Evolutionary conservation across 2,329 filamentous ascomycete species (phyloP), one percentile per base, ranked within the genome.

Genomic region (Dothideomycetes sp.): DNA sequence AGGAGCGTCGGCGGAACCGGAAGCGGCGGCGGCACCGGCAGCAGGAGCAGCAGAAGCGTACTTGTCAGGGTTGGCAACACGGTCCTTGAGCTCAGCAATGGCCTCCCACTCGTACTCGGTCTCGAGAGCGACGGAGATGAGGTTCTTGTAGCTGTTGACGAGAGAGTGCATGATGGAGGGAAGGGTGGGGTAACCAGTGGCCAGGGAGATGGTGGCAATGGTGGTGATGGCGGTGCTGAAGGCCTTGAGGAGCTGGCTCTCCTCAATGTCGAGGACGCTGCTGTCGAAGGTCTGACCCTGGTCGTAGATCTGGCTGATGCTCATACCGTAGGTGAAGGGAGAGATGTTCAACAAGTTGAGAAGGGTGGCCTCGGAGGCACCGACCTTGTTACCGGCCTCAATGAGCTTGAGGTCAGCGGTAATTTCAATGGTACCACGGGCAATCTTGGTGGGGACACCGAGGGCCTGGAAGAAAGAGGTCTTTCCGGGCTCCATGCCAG

Each of bases 381-480:
- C 91, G 75, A 98, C 93, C 79, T 94, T 96, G 76, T 42, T 74
- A 56, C 81, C 80, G 52, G 85, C 78, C 76, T 94, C 87, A 62
- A 96, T 83, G 68, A 98, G 84, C 84, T 95, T 96, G 59, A 98
- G 77, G 65, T 98, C 91, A 59, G 81, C 75, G 51, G 88, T 95
- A 65, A 98, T 98, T 85, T 98, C 91, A 73, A 98, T 98, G 73
- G 91, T 98, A 93, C 91, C 93, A 94, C 91, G 91, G 66, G 91
- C 91, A 73, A 98, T 98, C 87, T 98, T 98, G 79, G 91, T 98
- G 65, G 91, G 91, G 66, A 98, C 87, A 86, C 89, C 89, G 71
- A 98, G 91, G 61, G 91, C 91, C 82, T 98, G 91, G 88, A 98
- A 98, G 87, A 98, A 98, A 65, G 91, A 96, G 63, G 91, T 98